These are phyloP conservation scores for Colletotrichum lindemuthianum DNA, from an alignment of 2,329 filamentous ascomycete species.

Conservation along the genomic window DNA sequence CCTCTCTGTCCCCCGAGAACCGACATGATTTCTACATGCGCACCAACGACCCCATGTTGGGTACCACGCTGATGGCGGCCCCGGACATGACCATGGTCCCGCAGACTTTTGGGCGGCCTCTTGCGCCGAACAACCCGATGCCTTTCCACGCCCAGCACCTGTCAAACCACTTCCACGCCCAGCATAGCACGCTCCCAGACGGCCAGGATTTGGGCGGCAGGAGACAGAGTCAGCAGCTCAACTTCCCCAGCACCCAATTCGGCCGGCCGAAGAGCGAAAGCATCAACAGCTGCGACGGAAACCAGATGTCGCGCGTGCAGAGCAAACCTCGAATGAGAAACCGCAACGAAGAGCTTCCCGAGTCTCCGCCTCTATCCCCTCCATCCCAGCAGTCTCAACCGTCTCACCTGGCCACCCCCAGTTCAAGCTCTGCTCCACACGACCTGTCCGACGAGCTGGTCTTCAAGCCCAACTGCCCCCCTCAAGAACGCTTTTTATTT, in stretches of 20 bases:
- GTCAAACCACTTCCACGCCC: background rate
- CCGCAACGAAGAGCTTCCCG: background rate
- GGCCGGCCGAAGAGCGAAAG: background rate
- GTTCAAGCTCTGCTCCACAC: background rate
- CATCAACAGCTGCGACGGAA: background rate
- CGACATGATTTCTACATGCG: slow-evolving; percentile 8
- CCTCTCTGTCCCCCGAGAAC: slow-evolving; percentile 24
- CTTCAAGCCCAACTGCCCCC: slow-evolving; percentile 56
- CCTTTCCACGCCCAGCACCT: slow-evolving; percentile 12
- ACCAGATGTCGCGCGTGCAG: background rate
- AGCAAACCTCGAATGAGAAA: slow-evolving; percentile 13
- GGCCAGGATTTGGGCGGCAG: slow-evolving; percentile 1
- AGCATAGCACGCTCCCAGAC: background rate
- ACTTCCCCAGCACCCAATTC: slow-evolving; percentile 28
- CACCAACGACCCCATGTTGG: background rate
- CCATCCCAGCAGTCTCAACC: background rate
- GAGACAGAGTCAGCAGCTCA: slow-evolving; percentile 7
- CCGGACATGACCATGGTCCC: slow-evolving; percentile 24
- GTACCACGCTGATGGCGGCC: background rate
- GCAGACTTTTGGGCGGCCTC: slow-evolving; percentile 1
- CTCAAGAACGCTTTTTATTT: slow-evolving; percentile 61
- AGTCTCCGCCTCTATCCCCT: background rate
- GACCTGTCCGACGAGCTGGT: slow-evolving; percentile 43
- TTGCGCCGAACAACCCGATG: slow-evolving; percentile 10
- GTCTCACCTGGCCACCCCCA: background rate